Evolutionary conservation across 2,329 filamentous ascomycete genomes (phyloP), one percentile per base, ranked within the genome.

Genomic region (Arthroderma sp.): DNA sequence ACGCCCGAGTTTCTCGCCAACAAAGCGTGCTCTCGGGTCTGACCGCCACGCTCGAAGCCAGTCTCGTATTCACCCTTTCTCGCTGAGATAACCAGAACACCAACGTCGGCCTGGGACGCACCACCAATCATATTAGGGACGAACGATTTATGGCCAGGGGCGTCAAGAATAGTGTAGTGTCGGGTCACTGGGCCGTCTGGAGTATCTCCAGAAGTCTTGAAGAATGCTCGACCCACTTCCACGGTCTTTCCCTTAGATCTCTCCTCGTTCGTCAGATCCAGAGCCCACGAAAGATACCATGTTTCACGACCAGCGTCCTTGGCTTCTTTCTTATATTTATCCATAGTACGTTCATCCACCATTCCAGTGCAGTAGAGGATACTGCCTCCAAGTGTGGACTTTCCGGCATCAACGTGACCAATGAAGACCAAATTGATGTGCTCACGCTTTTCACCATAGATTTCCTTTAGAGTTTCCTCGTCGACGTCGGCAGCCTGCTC

Each of bases 1-100:
- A 98, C 91, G 67, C 91, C 91, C 63, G 94, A 89, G 1, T 93
- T 98, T 70, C 96, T 94, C 54, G 93, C 93, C 61, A 98, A 75
- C 73, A 98, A 86, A 46, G 93, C 91, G 67, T 96, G 89, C 75
- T 98, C 91, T 62, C 91, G 79, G 44, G 91, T 98, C 66, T 98
- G 91, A 33, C 91, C 89, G 51, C 91, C 91, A 71, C 83, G 84
- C 58, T 98, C 91, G 63, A 98, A 98, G 41, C 91, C 91, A 31
- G 91, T 96, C 69, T 98, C 91, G 66, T 96, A 98, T 69, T 98
- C 91, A 60, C 91, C 91, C 73, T 95, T 96, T 59, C 91, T 83
- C 36, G 91, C 87, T 42, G 85, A 93, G 59, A 96, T 95, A 61
- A 98, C 91, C 39, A 98, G 75, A 56, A 95, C 86, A 62, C 91